Conservation (phyloP, 2,329 filamentous ascomycete species). For the Scleromitrula shiraiana region DNA sequence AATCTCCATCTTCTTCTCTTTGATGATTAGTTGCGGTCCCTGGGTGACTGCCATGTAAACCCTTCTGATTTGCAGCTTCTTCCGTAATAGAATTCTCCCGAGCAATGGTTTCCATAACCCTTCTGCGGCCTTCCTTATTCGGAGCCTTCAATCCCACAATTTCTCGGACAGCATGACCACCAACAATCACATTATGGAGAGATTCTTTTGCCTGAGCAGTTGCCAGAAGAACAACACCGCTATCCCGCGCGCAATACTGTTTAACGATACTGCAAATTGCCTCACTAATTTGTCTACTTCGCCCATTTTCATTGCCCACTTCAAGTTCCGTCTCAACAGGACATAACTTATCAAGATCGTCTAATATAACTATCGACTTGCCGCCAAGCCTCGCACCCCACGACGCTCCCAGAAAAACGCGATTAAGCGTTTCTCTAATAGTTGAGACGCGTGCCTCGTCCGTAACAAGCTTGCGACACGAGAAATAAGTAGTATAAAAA, state of each 20-base stretch:
- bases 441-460: conserved; percentile 85
- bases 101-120: conserved; percentile 75
- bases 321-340: conserved; percentile 91
- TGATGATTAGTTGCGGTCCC: conserved; percentile 46
- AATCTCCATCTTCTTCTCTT: conserved; percentile 52
- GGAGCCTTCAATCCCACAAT: conserved; percentile 85
- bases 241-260: conserved; percentile 74
- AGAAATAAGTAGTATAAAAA: conserved; percentile 78
- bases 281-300: conserved; percentile 88
- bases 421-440: conserved; percentile 80
- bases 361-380: conserved; percentile 74
- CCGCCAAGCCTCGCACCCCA: conserved; percentile 89
- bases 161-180: conserved; percentile 86
- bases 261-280: conserved; percentile 73
- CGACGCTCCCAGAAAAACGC: conserved; percentile 78
- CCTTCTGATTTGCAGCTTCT: conserved; percentile 32
- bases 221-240: conserved; percentile 76
- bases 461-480: conserved; percentile 78
- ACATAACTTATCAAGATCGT: conserved; percentile 89
- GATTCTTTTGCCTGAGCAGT: conserved; percentile 92
- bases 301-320: conserved; percentile 85
- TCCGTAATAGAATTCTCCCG: conserved; percentile 41
- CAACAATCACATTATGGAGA: conserved; percentile 81
- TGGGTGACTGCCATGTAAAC: conserved; percentile 41
- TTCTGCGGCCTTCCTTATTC: conserved; percentile 79